phyloP scores from a whole-genome alignment of 148 eudicot genomes.

The Amaranthus palmeri region DNA sequence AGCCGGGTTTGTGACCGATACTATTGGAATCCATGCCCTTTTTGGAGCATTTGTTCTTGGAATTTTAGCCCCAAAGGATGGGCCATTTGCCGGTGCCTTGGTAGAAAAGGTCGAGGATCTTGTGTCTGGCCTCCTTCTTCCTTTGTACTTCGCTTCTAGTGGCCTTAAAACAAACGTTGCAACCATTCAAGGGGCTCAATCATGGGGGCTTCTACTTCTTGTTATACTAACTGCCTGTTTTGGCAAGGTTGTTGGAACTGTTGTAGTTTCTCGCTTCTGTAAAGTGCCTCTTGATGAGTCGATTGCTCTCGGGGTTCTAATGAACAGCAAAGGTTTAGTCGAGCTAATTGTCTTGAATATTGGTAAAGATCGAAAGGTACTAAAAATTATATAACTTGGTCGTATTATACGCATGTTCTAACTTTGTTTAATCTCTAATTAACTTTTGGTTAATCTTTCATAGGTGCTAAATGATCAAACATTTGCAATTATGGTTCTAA shows the following conservation, averaged over 20 bases:
- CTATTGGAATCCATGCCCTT: constrained; percentile 79
- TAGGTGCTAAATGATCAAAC: constrained; percentile 84
- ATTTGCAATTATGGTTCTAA: constrained; percentile 73
- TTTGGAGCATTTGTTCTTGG: constrained; percentile 86
- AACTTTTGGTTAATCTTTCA: neutral
- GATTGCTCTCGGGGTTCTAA: constrained; percentile 58
- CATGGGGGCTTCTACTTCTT: constrained; percentile 77
- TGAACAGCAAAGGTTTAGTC: constrained; percentile 81
- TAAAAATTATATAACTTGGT: neutral
- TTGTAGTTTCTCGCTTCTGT: constrained; percentile 46
- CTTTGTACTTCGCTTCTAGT: constrained; percentile 76
- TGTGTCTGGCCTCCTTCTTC: constrained; percentile 75
- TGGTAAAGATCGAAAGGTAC: constrained; percentile 79
- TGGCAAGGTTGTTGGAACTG: constrained; percentile 72
- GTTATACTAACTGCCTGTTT: constrained; percentile 67
- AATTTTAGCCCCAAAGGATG: constrained; percentile 69
- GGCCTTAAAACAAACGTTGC: constrained; percentile 76
- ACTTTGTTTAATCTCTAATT: neutral
- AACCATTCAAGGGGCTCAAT: constrained; percentile 66
- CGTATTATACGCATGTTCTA: neutral
- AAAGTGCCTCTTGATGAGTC: constrained; percentile 57
- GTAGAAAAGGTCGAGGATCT: constrained; percentile 89
- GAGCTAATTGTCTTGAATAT: constrained; percentile 82
- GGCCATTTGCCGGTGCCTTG: constrained; percentile 64
- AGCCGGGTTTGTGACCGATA: constrained; percentile 69